Percentiles rank a stretch among this genome's conserved stretches.
phyloP scores from a whole-genome alignment of 164 flowering plant species.

The Taxillus chinensis region DNA sequence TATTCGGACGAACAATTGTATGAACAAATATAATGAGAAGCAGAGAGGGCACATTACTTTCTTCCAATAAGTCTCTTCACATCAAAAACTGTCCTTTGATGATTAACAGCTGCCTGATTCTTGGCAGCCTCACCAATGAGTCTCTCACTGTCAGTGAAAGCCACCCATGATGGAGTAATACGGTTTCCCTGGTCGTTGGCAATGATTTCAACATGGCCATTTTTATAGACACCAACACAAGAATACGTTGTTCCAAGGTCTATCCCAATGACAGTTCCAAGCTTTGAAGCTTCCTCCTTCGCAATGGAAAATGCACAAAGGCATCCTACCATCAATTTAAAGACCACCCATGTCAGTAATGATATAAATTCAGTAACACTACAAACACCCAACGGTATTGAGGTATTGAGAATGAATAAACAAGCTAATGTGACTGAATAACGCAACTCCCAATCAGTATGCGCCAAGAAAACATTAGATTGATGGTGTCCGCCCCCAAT shows the following conservation, averaged over 20 bases:
- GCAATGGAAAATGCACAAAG: constrained; percentile 45
- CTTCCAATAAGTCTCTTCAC: constrained; percentile 82
- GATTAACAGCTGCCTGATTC: constrained; percentile 73
- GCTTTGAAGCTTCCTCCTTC: constrained; percentile 61
- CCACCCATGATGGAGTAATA: constrained; percentile 89
- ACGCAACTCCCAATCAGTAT: neutral
- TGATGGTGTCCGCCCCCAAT: neutral
- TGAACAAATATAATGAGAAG: neutral
- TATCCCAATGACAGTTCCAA: constrained; percentile 82
- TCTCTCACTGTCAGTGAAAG: constrained; percentile 68
- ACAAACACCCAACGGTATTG: neutral
- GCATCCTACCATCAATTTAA: constrained; percentile 24
- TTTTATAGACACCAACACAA: constrained; percentile 87
- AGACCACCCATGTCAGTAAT: neutral
- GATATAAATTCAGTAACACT: neutral
- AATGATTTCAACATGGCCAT: constrained; percentile 81
- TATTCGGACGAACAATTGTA: neutral
- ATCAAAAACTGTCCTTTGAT: constrained; percentile 70
- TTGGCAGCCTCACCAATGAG: constrained; percentile 88
- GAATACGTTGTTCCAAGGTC: constrained; percentile 86
- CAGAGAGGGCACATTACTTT: constrained; percentile 29
- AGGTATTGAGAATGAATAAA: neutral
- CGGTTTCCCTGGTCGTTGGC: constrained; percentile 93
- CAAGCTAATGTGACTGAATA: no score
- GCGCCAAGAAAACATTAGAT: neutral